Conservation (phyloP, 768 basidiomycete species). For the Termitomyces sp. region DNA sequence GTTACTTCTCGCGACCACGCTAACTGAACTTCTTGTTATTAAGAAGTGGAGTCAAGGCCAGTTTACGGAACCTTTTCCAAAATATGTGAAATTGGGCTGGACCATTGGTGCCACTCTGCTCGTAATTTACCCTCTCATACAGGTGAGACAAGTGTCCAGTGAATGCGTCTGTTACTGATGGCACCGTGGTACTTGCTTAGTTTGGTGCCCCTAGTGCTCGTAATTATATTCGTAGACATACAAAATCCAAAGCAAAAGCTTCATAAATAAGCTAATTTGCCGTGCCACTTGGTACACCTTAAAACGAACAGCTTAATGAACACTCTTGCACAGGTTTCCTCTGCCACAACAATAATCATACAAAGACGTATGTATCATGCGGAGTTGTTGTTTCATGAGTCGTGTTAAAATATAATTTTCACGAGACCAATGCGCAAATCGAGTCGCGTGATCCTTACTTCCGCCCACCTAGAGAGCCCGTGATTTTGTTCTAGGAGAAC, state of each 20-base stretch:
- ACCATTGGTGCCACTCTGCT: conserved; percentile 51
- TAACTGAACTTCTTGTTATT: conserved; percentile 77
- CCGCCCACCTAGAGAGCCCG: too few species aligned
- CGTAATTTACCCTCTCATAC: conserved; percentile 61
- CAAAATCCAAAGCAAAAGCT: conserved; percentile 28
- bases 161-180: background rate
- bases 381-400: background rate
- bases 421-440: too few species aligned
- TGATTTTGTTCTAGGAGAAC: too few species aligned
- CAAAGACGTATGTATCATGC: background rate
- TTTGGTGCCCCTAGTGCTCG: conserved; percentile 61
- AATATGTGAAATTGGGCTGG: conserved; percentile 63
- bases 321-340: background rate
- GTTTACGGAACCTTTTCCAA: conserved; percentile 61
- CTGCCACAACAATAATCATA: too few species aligned
- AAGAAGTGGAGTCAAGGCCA: conserved; percentile 77
- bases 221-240: conserved; percentile 44
- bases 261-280: conserved; percentile 16
- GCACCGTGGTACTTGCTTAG: conserved; percentile 26
- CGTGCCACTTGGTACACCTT: background rate
- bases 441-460: too few species aligned
- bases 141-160: conserved; percentile 39
- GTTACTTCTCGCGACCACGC: conserved; percentile 80
- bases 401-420: too few species aligned
- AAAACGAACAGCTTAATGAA: background rate